Conservation (phyloP, 106 monocot species). For the Hemerocallis citrina region DNA sequence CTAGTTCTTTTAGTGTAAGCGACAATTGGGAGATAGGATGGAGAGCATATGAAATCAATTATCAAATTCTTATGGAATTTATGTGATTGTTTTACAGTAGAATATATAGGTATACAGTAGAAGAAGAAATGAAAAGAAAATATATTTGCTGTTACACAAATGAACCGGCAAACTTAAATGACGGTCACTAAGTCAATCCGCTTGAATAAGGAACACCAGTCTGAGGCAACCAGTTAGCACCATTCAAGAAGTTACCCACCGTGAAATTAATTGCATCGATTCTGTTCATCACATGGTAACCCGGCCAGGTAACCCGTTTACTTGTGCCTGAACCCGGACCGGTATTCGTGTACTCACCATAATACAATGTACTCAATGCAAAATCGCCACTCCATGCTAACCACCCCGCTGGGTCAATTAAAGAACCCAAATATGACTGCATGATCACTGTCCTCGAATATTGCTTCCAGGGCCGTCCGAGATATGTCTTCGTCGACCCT, state of each 20-base stretch:
- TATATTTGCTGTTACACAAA: too few relatives aligned
- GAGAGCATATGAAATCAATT: too few relatives aligned
- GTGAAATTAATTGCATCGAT: constrained; percentile 53
- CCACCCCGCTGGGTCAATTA: constrained; percentile 68
- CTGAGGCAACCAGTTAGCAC: constrained; percentile 34
- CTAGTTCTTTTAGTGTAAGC: too few relatives aligned
- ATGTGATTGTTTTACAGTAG: too few relatives aligned
- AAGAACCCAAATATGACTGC: constrained; percentile 43
- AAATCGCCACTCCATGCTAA: constrained; percentile 61
- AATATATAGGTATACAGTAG: too few relatives aligned
- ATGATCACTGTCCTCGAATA: constrained; percentile 79
- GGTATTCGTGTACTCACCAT: constrained; percentile 54
- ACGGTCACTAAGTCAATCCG: constrained; percentile 19
- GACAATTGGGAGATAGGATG: too few relatives aligned
- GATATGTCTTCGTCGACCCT: constrained; percentile 33
- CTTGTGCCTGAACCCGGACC: constrained; percentile 46
- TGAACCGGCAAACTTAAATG: too few relatives aligned
- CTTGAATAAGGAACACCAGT: constrained; percentile 34
- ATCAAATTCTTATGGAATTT: too few relatives aligned
- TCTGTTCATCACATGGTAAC: constrained; percentile 34
- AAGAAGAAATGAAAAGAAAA: too few relatives aligned
- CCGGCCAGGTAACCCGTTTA: constrained; percentile 54
- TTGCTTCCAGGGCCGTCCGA: constrained; percentile 74
- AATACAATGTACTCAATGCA: constrained; percentile 64
- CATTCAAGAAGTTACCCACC: constrained; percentile 33